These are phyloP conservation scores for Fusarium incarnatum DNA, from an alignment of 2,329 filamentous ascomycete species.

Conservation along the genomic window DNA sequence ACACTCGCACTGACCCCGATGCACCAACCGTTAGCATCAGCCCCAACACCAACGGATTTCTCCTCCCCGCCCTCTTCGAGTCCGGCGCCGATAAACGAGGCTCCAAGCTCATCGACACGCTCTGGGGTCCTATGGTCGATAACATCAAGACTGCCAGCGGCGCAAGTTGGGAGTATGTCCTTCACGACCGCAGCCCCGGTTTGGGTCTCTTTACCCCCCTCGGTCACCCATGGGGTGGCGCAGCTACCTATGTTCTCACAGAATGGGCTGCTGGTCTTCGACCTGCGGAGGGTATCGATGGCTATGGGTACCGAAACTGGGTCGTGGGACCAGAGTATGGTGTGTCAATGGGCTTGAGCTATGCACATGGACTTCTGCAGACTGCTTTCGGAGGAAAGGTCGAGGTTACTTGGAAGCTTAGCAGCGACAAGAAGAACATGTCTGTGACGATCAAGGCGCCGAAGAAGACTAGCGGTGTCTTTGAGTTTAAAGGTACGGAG, in stretches of 20 bases:
- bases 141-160: conserved; percentile 4
- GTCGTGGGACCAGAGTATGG: conserved; percentile 7
- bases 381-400: background rate
- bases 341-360: background rate
- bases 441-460: background rate
- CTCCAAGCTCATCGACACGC: background rate
- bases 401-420: conserved; percentile 1
- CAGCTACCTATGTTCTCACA: conserved; percentile 10
- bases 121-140: conserved; percentile 17
- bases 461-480: conserved; percentile 5
- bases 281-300: background rate
- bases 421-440: background rate
- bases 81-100: background rate
- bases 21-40: conserved; percentile 6
- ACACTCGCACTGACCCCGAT: background rate
- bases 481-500: background rate
- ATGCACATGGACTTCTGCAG: background rate
- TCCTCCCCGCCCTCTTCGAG: conserved; percentile 5
- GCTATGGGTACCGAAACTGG: conserved; percentile 7
- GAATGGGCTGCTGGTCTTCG: conserved; percentile 14
- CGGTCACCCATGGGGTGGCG: conserved; percentile 9
- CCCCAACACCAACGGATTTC: conserved; percentile 11
- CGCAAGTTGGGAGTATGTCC: conserved; percentile 12
- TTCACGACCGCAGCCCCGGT: conserved; percentile 1
- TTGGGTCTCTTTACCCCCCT: conserved; percentile 1